phyloP scores from a whole-genome alignment of 2,329 filamentous ascomycete species.

The Trichophyton benhamiae region DNA sequence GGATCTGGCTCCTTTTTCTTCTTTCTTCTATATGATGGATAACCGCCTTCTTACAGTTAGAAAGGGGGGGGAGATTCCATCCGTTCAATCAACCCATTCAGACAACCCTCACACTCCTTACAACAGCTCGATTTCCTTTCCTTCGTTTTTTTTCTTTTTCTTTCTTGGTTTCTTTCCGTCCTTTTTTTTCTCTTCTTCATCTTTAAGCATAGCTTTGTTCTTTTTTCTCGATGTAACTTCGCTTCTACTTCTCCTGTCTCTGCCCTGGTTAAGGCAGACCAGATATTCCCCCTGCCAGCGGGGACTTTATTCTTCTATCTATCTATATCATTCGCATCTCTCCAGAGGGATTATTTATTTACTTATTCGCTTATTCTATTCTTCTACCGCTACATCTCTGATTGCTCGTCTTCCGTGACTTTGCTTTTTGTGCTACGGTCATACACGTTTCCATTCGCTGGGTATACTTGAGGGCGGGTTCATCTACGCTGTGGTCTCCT shows the following conservation, averaged over 20 bases:
- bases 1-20: not conserved
- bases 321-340: not conserved
- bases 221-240: not conserved
- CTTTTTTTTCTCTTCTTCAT: not conserved
- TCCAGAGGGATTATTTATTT: not conserved
- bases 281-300: not conserved
- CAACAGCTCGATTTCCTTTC: not conserved
- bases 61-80: not conserved
- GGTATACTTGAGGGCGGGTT: not conserved
- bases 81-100: not conserved
- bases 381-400: not conserved
- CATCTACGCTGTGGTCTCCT: not conserved
- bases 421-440: not conserved
- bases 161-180: not conserved
- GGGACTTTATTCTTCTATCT: not conserved
- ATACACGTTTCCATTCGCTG: not conserved
- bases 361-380: not conserved
- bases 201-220: not conserved
- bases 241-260: not conserved
- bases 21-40: not conserved
- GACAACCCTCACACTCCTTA: not conserved
- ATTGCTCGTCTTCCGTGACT: too few relatives aligned
- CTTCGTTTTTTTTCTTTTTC: not conserved
- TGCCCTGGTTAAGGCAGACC: slow-evolving; percentile 2
- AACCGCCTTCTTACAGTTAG: too few relatives aligned